Conservation (phyloP, 2,329 filamentous ascomycete genomes). For the Colletotrichum lupini region DNA sequence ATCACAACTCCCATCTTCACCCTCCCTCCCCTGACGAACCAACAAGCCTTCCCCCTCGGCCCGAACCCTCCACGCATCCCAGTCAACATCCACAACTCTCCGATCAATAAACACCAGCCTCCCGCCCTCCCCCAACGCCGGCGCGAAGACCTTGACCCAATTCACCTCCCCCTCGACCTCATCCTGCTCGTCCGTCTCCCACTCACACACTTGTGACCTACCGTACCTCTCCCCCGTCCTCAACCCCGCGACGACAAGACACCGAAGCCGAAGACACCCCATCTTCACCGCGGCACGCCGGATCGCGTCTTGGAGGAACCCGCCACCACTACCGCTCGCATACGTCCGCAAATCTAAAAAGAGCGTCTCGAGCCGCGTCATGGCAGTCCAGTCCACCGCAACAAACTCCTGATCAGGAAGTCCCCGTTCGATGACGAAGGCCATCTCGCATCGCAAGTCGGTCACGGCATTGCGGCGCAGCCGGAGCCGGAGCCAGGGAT, state of each 20-base stretch:
- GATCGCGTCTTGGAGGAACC: background rate
- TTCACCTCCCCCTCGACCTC: slow-evolving; percentile 20
- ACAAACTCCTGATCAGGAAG: background rate
- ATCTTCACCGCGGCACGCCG: slow-evolving; percentile 19
- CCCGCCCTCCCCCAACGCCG: slow-evolving; percentile 26
- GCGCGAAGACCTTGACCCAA: slow-evolving; percentile 31
- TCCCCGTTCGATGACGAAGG: slow-evolving; percentile 8
- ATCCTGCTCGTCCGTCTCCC: slow-evolving; percentile 11
- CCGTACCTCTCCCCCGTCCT: background rate
- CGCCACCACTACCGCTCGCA: background rate
- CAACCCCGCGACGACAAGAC: slow-evolving; percentile 23
- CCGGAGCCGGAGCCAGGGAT: slow-evolving; percentile 10
- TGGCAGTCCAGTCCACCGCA: slow-evolving; percentile 12
- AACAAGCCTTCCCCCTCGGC: slow-evolving; percentile 8
- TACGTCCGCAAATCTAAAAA: slow-evolving; percentile 31
- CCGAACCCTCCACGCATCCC: slow-evolving; percentile 17
- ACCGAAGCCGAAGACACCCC: slow-evolving; percentile 18
- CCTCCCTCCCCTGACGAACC: background rate
- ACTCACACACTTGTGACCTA: background rate
- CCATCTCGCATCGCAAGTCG: background rate
- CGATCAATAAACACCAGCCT: slow-evolving; percentile 26
- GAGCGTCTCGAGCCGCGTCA: slow-evolving; percentile 26
- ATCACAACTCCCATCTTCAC: background rate
- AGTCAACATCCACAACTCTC: slow-evolving; percentile 10
- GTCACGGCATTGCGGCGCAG: slow-evolving; percentile 8